Base-by-base conservation (phyloP, 768 basidiomycete species). In the Collybia sordida region DNA sequence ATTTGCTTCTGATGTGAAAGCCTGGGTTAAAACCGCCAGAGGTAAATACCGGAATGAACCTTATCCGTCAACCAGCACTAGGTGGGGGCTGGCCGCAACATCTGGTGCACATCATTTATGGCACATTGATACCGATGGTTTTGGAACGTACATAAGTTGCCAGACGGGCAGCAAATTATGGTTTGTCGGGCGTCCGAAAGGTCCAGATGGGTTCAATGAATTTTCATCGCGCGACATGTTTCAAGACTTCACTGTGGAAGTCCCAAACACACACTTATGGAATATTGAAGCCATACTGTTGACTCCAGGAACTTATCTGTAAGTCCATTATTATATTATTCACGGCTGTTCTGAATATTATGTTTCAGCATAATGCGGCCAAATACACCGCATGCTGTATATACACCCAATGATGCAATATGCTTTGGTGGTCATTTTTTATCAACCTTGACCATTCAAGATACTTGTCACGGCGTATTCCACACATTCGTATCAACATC, bases 341-440 rank as follows among this genome's bases (percentile, higher is more conserved):
- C n/a, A n/a, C 25, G 21, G 17, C 24, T 18, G 25, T 4, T 43
- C 9, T 22, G 24, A 19, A 22, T 15, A 43, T 23, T 22, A 11
- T 11, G 6, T n/a, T 37, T 36, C 31, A 55, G 53, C 14, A 41
- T 24, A 25, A 51, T 45, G 53, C 45, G 44, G 6, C 53, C 51
- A 28, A 45, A 49, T 21, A 56, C 54, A 4, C 51, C 51, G 17
- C 58, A 59, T 43, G 24, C 41, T 17, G 56, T 59, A 0, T 7
- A 49, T 2, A 57, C 47, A 0, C 47, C 49, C 0, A n/a, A 22
- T 7, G 12, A 35, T 12, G n/a, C 56, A 24, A 52, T 57, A 15
- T 51, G 46, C 38, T 23, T 28, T 23, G 58, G 58, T 6, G 55
- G 50, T 0, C 58, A 57, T 39, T 59, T 42, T 25, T 50, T 52